Evolutionary conservation across 2,329 filamentous ascomycete species (phyloP).

Genomic region (Apiospora rasikravindrae): DNA sequence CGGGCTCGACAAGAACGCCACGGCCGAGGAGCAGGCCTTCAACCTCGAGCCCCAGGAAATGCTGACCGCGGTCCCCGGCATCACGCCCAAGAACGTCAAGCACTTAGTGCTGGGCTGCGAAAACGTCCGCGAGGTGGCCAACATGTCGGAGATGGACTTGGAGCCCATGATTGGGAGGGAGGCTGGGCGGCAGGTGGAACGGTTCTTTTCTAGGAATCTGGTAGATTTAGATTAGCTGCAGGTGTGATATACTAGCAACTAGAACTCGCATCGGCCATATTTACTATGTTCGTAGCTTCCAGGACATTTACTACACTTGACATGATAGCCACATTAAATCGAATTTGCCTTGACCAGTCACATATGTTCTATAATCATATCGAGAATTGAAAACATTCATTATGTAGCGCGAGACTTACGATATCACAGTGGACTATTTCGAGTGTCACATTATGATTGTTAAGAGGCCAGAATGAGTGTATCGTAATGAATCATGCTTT

Average conservation of each 20-base stretch:
- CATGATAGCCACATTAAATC: not conserved
- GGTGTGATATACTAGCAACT: not conserved
- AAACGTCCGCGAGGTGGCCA: slow-evolving; percentile 82
- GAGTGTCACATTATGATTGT: not conserved
- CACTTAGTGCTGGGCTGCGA: slow-evolving; percentile 74
- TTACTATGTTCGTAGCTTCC: too few species aligned
- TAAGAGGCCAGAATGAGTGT: not conserved
- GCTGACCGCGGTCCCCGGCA: slow-evolving; percentile 81
- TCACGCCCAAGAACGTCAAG: slow-evolving; percentile 79
- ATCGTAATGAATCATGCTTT: not conserved
- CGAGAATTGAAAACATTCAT: too few species aligned
- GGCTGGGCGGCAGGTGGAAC: slow-evolving; percentile 74
- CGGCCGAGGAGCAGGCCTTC: slow-evolving; percentile 72
- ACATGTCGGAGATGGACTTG: slow-evolving; percentile 79
- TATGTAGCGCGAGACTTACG: too few species aligned
- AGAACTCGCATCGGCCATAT: too few species aligned
- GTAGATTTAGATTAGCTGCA: slow-evolving; percentile 52
- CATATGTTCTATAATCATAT: not conserved
- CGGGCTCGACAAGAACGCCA: slow-evolving; percentile 71
- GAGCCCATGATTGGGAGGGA: slow-evolving; percentile 77
- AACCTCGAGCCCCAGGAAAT: slow-evolving; percentile 90
- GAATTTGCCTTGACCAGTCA: not conserved
- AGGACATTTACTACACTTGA: not conserved
- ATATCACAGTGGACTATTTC: too few species aligned
- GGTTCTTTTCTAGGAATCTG: slow-evolving; percentile 77